Percentiles rank a stretch among this genome's conserved stretches.
Conservation (phyloP, 129 eudicot genomes). For the Escallonia rubra region DNA sequence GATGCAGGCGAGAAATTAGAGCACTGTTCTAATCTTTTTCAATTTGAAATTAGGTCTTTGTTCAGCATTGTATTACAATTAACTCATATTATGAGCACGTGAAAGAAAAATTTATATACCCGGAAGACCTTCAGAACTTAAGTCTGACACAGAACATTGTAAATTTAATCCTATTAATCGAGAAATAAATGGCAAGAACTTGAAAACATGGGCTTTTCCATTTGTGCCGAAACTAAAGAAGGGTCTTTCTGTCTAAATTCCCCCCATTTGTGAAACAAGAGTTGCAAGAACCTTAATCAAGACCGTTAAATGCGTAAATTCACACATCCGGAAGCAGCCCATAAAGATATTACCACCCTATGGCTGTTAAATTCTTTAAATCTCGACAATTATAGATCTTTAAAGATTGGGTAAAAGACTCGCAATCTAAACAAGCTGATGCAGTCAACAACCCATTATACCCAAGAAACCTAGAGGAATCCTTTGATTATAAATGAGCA, state of each 20-base stretch:
- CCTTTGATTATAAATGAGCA: neutral
- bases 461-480: too few species aligned
- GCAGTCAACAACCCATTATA: too few species aligned
- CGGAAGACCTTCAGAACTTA: neutral
- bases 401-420: neutral
- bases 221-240: too few species aligned
- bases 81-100: neutral
- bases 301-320: too few species aligned
- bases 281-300: neutral
- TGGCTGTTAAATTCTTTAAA: neutral
- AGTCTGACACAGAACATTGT: neutral
- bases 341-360: too few species aligned
- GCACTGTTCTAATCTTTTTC: neutral
- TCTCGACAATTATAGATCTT: neutral
- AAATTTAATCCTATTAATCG: neutral
- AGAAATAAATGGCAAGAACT: neutral
- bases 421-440: neutral
- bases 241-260: neutral
- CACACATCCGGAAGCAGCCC: too few species aligned
- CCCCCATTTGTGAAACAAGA: constrained; percentile 1
- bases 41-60: constrained; percentile 1
- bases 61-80: neutral
- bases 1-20: constrained; percentile 9
- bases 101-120: neutral
- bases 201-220: neutral